Conservation (phyloP, 2,329 filamentous ascomycete genomes). For the Cryoendolithus antarcticus region DNA sequence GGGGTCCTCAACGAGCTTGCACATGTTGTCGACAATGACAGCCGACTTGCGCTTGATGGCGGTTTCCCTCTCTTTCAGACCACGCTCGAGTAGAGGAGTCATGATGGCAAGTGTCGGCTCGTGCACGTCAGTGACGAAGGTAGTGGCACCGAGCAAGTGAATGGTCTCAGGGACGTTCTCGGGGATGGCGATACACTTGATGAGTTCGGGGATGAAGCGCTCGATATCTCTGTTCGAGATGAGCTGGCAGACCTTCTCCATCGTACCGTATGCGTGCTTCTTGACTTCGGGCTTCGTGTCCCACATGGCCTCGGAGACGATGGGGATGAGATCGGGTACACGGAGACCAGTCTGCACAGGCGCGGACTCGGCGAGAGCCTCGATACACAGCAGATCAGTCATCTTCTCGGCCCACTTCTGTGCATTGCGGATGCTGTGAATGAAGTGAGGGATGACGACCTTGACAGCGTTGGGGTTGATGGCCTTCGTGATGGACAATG, state of each 20-base stretch:
- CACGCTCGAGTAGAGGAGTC: conserved; percentile 98
- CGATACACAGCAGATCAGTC: conserved; percentile 82
- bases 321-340: conserved; percentile 85
- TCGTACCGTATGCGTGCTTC: conserved; percentile 91
- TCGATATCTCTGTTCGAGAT: conserved; percentile 99
- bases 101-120: conserved; percentile 97
- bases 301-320: conserved; percentile 98
- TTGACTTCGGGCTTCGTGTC: conserved; percentile 99
- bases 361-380: conserved; percentile 66
- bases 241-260: conserved; percentile 93
- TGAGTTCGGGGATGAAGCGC: conserved; percentile 97
- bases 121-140: conserved; percentile 98
- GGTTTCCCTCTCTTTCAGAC: conserved; percentile 94
- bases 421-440: conserved; percentile 78
- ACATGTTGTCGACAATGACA: conserved; percentile 99
- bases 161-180: conserved; percentile 98
- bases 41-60: conserved; percentile 99
- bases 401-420: conserved; percentile 99
- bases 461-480: conserved; percentile 95
- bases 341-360: conserved; percentile 81
- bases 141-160: conserved; percentile 97
- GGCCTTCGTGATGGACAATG: conserved; percentile 73
- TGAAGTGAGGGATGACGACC: conserved; percentile 69
- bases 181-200: conserved; percentile 99
- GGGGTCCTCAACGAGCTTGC: conserved; percentile 99